Evolutionary conservation across 352 stramenopile genomes (phyloP).

Genomic region (Thraustochytrium sp.): DNA sequence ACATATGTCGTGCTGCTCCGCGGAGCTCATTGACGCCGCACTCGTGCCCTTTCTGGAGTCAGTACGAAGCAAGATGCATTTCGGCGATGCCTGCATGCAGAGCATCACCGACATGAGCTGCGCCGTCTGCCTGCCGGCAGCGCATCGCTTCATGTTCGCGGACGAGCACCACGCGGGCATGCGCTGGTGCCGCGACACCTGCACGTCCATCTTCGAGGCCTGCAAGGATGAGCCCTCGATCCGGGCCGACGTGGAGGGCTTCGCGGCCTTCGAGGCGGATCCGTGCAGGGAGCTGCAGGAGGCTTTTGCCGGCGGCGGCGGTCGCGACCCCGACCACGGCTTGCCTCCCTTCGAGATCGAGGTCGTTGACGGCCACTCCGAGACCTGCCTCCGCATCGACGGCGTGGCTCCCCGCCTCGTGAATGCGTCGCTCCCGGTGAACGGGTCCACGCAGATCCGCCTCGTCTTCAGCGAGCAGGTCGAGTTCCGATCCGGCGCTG

Average conservation of each 20-base stretch:
- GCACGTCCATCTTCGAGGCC: neutral
- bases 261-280: neutral
- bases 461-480: constrained; percentile 16
- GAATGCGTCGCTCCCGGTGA: neutral
- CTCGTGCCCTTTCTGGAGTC: neutral
- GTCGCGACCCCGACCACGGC: neutral
- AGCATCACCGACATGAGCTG: neutral
- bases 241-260: neutral
- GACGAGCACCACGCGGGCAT: neutral
- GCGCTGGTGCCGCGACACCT: constrained; percentile 1
- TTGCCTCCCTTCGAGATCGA: neutral
- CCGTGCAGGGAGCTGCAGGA: neutral
- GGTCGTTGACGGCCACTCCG: neutral
- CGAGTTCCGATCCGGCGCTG: neutral
- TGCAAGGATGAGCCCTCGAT: neutral
- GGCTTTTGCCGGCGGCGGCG: neutral
- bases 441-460: neutral
- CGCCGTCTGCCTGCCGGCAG: neutral
- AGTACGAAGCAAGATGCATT: neutral
- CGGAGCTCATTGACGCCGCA: neutral
- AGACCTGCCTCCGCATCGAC: constrained; percentile 18
- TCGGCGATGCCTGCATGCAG: neutral
- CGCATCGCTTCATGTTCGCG: neutral
- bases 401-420: neutral
- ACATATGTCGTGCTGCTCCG: neutral